Conservation (phyloP, 257 asterid genomes). For the Solanum ossicruentum region DNA sequence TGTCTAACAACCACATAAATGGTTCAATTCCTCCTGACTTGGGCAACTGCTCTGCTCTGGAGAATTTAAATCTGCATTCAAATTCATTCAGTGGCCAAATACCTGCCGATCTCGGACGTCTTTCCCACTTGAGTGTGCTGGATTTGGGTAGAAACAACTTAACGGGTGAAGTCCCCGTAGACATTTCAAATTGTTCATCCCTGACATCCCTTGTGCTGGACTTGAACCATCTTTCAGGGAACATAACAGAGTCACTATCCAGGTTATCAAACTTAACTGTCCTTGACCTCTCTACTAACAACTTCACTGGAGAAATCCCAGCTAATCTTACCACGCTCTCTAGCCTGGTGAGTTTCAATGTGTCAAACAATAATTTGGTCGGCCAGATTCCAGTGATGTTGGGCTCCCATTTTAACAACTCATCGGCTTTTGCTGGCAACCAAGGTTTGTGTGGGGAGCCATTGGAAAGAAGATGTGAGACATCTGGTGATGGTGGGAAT, state of each 20-base stretch:
- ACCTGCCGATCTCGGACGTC: constrained; percentile 33
- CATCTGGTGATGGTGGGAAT: constrained; percentile 19
- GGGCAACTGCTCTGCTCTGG: constrained; percentile 50
- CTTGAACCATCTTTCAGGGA: constrained; percentile 33
- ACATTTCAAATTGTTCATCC: constrained; percentile 41
- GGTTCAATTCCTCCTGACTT: constrained; percentile 48
- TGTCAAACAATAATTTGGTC: constrained; percentile 41
- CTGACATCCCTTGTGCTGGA: constrained; percentile 29
- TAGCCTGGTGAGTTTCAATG: constrained; percentile 31
- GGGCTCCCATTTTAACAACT: constrained; percentile 35
- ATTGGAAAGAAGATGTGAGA: constrained; percentile 29
- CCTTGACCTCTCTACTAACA: constrained; percentile 25
- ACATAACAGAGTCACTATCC: constrained; percentile 20
- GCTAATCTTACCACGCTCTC: constrained; percentile 33
- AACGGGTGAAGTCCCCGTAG: constrained; percentile 41
- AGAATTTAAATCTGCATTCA: constrained; percentile 32
- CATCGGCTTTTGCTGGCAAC: constrained; percentile 38
- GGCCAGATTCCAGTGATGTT: constrained; percentile 45
- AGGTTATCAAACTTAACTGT: constrained; percentile 15
- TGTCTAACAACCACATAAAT: constrained; percentile 43
- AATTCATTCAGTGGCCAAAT: constrained; percentile 40
- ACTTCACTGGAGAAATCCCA: constrained; percentile 43
- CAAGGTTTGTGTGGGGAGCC: constrained; percentile 55
- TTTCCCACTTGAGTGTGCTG: constrained; percentile 34
- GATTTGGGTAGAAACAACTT: constrained; percentile 53